phyloP scores from a whole-genome alignment of 1,284 basidiomycete genomes.

The Meripilus lineatus region DNA sequence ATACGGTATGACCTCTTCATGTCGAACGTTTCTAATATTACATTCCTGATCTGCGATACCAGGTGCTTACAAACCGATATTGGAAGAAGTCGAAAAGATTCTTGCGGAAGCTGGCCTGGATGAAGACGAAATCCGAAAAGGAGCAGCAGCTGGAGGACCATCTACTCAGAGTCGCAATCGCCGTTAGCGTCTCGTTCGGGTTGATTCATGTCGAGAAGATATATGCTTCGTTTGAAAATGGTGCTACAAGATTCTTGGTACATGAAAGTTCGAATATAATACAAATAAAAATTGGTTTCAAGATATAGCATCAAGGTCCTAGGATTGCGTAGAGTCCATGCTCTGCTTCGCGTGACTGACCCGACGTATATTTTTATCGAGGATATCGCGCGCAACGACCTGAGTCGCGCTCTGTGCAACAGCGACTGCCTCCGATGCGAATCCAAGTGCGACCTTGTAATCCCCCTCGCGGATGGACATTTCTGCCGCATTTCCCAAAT shows the following conservation, averaged over 20 bases:
- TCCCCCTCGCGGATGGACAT: constrained; percentile 22
- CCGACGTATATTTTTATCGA: too few species aligned
- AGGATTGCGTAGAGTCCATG: too few species aligned
- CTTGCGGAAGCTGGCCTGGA: constrained; percentile 84
- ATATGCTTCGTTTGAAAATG: too few species aligned
- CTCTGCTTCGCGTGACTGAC: too few species aligned
- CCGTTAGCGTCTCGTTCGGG: constrained; percentile 26
- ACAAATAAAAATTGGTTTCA: too few species aligned
- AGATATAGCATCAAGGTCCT: too few species aligned
- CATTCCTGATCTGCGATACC: constrained; percentile 9
- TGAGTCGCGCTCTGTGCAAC: too few species aligned
- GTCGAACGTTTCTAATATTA: constrained; percentile 3
- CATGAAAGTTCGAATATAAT: too few species aligned
- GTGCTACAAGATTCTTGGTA: too few species aligned
- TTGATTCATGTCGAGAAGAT: too few species aligned
- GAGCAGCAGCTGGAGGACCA: constrained; percentile 38
- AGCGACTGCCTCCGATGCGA: too few species aligned
- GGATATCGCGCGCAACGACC: too few species aligned
- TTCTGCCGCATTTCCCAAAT: constrained; percentile 29
- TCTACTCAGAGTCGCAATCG: constrained; percentile 52
- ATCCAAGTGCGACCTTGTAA: constrained; percentile 21
- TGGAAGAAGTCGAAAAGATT: constrained; percentile 82
- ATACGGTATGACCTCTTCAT: constrained; percentile 50
- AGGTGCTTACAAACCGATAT: constrained; percentile 70
- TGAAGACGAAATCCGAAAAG: constrained; percentile 70